Evolutionary conservation across 148 eudicot species (phyloP).

Genomic region (Amaranthus cruentus): DNA sequence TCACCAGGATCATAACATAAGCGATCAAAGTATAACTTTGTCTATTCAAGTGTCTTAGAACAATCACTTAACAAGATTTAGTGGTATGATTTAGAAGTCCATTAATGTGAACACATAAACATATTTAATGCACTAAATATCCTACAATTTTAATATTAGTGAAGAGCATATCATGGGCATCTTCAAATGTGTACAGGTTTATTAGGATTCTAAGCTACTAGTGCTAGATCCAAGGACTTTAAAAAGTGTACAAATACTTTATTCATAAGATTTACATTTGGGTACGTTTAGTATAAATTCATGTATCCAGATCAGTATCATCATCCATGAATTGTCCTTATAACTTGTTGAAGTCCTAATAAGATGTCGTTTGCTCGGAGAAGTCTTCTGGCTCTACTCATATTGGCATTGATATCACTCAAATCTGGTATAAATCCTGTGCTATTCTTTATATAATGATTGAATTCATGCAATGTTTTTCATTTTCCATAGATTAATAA

Average conservation of each 20-base stretch:
- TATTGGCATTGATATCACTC: slow-evolving; percentile 21
- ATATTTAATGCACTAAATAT: not conserved
- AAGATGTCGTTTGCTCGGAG: slow-evolving; percentile 22
- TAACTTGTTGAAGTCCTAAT: not conserved
- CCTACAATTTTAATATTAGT: not conserved
- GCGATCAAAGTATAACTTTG: not conserved
- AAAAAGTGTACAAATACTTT: not conserved
- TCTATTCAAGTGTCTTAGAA: not conserved
- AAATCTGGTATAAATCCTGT: slow-evolving; percentile 26
- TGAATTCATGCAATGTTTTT: no score
- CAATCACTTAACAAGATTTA: slow-evolving; percentile 8
- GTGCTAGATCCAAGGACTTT: slow-evolving; percentile 12
- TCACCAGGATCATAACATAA: no score
- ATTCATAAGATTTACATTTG: not conserved
- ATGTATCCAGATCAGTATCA: not conserved
- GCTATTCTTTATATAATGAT: no score
- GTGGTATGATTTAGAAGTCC: slow-evolving; percentile 4
- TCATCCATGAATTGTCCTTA: not conserved
- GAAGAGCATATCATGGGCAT: slow-evolving; percentile 2
- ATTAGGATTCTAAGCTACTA: not conserved
- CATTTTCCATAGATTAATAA: no score
- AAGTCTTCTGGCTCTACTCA: slow-evolving; percentile 27
- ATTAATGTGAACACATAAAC: not conserved
- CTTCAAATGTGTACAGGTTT: not conserved
- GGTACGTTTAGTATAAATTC: not conserved